Percentiles rank a stretch among this genome's conserved stretches.
These are phyloP conservation scores for Neurospora sp. DNA, from an alignment of 495 filamentous ascomycete genomes.

Conservation along the genomic window DNA sequence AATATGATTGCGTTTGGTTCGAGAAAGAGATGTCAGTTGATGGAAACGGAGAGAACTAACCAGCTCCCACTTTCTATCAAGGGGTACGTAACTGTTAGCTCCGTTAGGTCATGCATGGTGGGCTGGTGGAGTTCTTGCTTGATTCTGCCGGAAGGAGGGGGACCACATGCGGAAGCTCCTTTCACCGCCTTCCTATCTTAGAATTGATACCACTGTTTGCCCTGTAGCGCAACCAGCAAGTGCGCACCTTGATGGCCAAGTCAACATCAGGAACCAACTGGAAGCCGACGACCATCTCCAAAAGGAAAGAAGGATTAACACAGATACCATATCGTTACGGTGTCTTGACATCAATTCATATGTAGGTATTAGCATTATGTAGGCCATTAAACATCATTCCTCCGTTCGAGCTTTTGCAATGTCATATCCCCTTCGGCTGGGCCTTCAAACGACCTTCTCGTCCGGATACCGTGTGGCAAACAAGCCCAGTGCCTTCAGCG, in stretches of 20 bases:
- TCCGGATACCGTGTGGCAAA: conserved; percentile 70
- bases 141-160: background rate
- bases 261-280: background rate
- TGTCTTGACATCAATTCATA: background rate
- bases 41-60: background rate
- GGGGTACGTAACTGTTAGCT: background rate
- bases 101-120: background rate
- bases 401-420: background rate
- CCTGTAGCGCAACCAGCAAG: background rate
- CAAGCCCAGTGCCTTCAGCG: conserved; percentile 86
- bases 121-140: background rate
- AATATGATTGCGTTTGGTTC: background rate
- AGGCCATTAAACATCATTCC: background rate
- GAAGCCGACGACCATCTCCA: background rate
- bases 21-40: background rate
- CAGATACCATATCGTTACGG: background rate
- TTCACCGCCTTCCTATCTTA: background rate
- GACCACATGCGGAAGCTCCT: background rate
- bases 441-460: conserved; percentile 32
- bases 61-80: background rate
- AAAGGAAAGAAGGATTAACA: background rate
- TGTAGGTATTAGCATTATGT: conserved; percentile 5
- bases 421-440: background rate
- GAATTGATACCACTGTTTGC: background rate
- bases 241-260: background rate